Evolutionary conservation across 2,329 filamentous ascomycete species (phyloP), one percentile per base, ranked within the genome.

Genomic region (Fusarium nygamai): DNA sequence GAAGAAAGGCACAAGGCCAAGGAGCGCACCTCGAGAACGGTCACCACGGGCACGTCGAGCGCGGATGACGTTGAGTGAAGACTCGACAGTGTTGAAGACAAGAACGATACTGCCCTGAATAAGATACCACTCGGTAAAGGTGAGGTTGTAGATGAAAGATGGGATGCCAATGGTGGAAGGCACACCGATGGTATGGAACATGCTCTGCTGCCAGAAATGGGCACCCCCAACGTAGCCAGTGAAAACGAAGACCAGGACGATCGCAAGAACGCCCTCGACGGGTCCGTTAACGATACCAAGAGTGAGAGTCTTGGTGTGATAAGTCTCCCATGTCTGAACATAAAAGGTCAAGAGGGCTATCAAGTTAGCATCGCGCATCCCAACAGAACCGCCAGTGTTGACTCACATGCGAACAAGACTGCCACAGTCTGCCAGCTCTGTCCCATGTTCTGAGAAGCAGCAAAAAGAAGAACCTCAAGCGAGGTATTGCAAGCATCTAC

Each of bases 291-390:
- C 88, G 72, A 98, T 86, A 67, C 96, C 96, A 11, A 99, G 90
- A 4, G 95, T 98, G 54, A 99, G 89, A 7, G 95, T 96, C 83
- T 98, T 95, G 59, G 96, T 99, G 85, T 98, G 96, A 85, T 98
- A 99, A 83, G 98, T 96, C 81, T 99, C 96, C 96, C 96, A 99
- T 39, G 96, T 98, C 83, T 98, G 96, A 47, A 98, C 93, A 83
- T 98, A 98, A 84, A 99, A 99, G n/a, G 96, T 98, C 78, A 97
- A 87, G 67, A 96, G 90, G 12, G 93, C 92, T 94, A 70, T n/a
- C 8, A 71, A 41, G 64, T 60, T 50, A 77, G 68, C 58, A 51
- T 53, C 46, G 33, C 24, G 19, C 22, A 27, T 62, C 34, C 43
- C 41, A 11, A 24, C 22, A 34, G 33, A 44, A 19, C 44, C 36